Evolutionary conservation across 2,329 filamentous ascomycete genomes (phyloP), one percentile per base, ranked within the genome.

Genomic region (Fulvia fulva): DNA sequence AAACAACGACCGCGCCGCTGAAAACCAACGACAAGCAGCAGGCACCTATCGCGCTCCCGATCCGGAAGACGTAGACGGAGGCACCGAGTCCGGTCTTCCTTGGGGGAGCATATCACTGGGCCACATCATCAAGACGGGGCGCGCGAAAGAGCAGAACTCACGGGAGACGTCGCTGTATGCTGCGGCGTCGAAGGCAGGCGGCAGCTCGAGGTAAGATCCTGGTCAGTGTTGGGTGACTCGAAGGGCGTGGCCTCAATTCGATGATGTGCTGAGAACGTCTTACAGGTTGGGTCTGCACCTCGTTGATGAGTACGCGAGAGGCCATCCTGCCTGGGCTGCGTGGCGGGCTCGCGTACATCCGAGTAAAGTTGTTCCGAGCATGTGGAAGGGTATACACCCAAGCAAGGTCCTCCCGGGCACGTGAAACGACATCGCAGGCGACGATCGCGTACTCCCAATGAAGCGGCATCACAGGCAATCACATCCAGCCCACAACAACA

Each of bases 21-120:
- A 84, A 58, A 88, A 91, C 68, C 79, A 81, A 68, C 77, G 84
- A 56, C 77, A 84, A 58, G 88, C 88, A 2, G 83, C 81, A 45
- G 82, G 82, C 69, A 81, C 82, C 59, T 91, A 91, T 70, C 79
- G 80, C 16, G 80, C 85, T 1, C 84, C 86, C 0, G 78, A 81
- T 21, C 77, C 84, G 3, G 75, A 78, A 14, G 84, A 88, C 43
- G 77, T 88, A 34, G 73, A 73, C 58, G 70, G 68, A 34, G 80
- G 82, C 51, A 78, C 81, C 12, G 78, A 84, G 6, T 85, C 86
- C 0, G 88, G 88, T 0, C 76, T 90, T 2, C 88, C 88, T 0
- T 91, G 87, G 88, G 88, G 88, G 34, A 82, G 86, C 21, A 73
- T 89, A 63, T 87, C 81, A 60, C 79, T 90, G 74, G 80, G 76